phyloP scores from a whole-genome alignment of 2,329 filamentous ascomycete genomes.

The Cordyceps farinosa region DNA sequence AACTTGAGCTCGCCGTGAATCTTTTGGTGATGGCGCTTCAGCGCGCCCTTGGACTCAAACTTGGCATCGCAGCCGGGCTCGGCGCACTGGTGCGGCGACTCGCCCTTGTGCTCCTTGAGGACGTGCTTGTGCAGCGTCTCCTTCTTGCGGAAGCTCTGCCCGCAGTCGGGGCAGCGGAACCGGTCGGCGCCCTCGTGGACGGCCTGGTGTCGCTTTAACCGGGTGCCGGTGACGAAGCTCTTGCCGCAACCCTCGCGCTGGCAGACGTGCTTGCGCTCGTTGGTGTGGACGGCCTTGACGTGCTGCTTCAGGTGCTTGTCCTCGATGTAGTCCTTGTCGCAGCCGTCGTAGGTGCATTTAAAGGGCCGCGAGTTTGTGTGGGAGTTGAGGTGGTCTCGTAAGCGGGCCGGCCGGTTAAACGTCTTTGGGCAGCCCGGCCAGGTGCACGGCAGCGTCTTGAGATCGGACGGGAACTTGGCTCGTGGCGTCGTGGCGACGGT shows the following conservation, averaged over 20 bases:
- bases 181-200: conserved; percentile 71
- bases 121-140: conserved; percentile 83
- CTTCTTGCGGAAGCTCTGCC: conserved; percentile 79
- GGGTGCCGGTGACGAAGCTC: conserved; percentile 74
- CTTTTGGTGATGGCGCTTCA: conserved; percentile 68
- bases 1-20: conserved; percentile 68
- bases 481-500: conserved; percentile 40
- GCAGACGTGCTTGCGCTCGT: conserved; percentile 68
- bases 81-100: conserved; percentile 68
- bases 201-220: conserved; percentile 72
- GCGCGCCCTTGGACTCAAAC: conserved; percentile 69
- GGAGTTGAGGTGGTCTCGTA: conserved; percentile 75
- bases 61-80: conserved; percentile 58
- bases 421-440: conserved; percentile 72
- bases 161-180: conserved; percentile 71
- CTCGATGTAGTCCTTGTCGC: conserved; percentile 80
- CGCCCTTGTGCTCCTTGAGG: conserved; percentile 67
- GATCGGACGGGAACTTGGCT: conserved; percentile 61
- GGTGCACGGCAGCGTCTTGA: conserved; percentile 75
- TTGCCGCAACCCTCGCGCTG: conserved; percentile 70
- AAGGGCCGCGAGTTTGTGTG: conserved; percentile 84
- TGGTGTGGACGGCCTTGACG: conserved; percentile 74
- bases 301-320: conserved; percentile 85
- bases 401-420: conserved; percentile 80
- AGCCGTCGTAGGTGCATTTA: conserved; percentile 64